Percentiles rank a stretch among this genome's conserved stretches.
Conservation (phyloP, 805 yeast species). For the Candida parachauliodes region DNA sequence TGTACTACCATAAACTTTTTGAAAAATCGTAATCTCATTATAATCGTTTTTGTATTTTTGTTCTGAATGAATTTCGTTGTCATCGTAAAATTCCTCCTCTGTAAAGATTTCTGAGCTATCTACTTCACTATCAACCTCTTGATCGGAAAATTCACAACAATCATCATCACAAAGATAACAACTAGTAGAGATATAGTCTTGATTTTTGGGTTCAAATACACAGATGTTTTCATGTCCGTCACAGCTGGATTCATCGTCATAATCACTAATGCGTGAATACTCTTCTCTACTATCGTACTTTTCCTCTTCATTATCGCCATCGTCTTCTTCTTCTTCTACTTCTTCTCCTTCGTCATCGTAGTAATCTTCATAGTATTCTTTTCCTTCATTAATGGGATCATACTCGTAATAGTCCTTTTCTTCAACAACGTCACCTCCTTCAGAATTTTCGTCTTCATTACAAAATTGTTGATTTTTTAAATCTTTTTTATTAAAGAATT, state of each 20-base stretch:
- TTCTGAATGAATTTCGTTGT: conserved; percentile 10
- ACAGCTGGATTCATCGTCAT: too few relatives aligned
- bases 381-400: not conserved
- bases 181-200: too few relatives aligned
- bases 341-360: conserved; percentile 9
- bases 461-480: too few relatives aligned
- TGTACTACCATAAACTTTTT: not conserved
- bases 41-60: not conserved
- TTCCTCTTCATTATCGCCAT: conserved; percentile 1
- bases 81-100: conserved; percentile 2
- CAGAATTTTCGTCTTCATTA: not conserved
- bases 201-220: too few relatives aligned
- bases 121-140: too few relatives aligned
- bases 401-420: not conserved
- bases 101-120: not conserved
- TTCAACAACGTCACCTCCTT: not conserved
- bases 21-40: not conserved
- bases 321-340: conserved; percentile 6
- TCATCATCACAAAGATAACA: too few relatives aligned
- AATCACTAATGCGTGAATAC: too few relatives aligned
- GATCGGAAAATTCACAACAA: too few relatives aligned
- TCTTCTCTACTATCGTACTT: not conserved
- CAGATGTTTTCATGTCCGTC: too few relatives aligned
- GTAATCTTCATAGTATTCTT: conserved; percentile 1
- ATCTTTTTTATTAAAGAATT: too few relatives aligned